phyloP scores from a whole-genome alignment of 352 stramenopile genomes.

The Phytophthora agathidicida region DNA sequence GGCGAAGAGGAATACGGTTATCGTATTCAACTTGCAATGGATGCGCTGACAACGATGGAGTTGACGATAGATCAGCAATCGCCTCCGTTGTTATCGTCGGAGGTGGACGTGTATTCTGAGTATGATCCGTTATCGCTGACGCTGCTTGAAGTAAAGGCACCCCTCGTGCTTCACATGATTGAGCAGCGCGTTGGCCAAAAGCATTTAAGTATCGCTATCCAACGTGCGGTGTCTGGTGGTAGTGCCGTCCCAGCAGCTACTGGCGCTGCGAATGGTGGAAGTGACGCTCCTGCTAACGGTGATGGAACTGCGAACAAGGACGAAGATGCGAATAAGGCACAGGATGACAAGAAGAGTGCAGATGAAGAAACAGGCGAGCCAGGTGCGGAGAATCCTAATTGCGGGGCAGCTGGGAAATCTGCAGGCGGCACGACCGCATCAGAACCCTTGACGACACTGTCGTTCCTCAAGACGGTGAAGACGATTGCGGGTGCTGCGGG shows the following conservation, averaged over 20 bases:
- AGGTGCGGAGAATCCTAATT: slow-evolving; percentile 18
- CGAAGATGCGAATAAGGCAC: slow-evolving; percentile 28
- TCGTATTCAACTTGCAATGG: slow-evolving; percentile 85
- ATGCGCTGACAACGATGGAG: slow-evolving; percentile 87
- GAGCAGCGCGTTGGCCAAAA: slow-evolving; percentile 81
- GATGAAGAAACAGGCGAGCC: slow-evolving; percentile 42
- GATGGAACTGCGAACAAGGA: slow-evolving; percentile 55
- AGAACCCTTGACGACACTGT: slow-evolving; percentile 78
- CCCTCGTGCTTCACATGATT: slow-evolving; percentile 89
- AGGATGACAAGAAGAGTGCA: slow-evolving; percentile 29
- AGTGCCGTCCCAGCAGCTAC: slow-evolving; percentile 23
- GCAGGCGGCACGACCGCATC: slow-evolving; percentile 14
- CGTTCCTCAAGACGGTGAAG: slow-evolving; percentile 84
- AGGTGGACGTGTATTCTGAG: slow-evolving; percentile 87
- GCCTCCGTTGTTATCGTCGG: slow-evolving; percentile 65
- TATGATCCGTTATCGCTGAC: slow-evolving; percentile 76
- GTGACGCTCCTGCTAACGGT: slow-evolving; percentile 32
- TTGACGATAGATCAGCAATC: slow-evolving; percentile 70
- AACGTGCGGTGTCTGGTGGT: slow-evolving; percentile 71
- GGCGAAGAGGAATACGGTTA: slow-evolving; percentile 88
- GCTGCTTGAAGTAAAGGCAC: slow-evolving; percentile 83
- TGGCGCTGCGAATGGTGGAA: slow-evolving; percentile 28
- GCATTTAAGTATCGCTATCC: slow-evolving; percentile 76
- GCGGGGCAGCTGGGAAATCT: slow-evolving; percentile 25
- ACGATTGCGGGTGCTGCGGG: slow-evolving; percentile 74